A percentile compares a stretch with the other conserved stretches of the same genome.
These are phyloP conservation scores for Phaeoacremonium minimum DNA, from an alignment of 2,329 filamentous ascomycete species.

Conservation along the genomic window DNA sequence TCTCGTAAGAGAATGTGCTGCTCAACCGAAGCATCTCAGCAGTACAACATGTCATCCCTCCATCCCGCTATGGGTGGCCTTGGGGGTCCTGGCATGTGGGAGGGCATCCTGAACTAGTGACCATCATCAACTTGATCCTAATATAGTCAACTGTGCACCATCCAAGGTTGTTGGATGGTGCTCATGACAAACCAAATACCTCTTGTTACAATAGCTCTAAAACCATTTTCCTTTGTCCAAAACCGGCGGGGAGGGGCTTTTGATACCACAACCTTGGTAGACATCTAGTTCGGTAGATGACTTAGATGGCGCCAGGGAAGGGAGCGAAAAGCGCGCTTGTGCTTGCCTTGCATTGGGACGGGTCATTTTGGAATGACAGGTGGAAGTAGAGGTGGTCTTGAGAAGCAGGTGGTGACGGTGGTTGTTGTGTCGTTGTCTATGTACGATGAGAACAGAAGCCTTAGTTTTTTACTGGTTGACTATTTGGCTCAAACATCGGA, in stretches of 20 bases:
- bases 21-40: constrained; percentile 50
- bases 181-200: constrained; percentile 4
- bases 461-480: neutral
- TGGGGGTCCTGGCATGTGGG: constrained; percentile 62
- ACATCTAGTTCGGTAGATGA: constrained; percentile 1
- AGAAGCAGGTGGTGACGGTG: neutral
- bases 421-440: no score
- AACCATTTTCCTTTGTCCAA: constrained; percentile 1
- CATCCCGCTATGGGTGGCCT: constrained; percentile 46
- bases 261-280: constrained; percentile 7
- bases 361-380: constrained; percentile 5
- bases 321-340: constrained; percentile 9
- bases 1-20: constrained; percentile 65
- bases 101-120: constrained; percentile 53
- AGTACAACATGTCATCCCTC: constrained; percentile 39
- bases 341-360: constrained; percentile 11
- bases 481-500: neutral
- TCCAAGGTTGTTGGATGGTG: neutral
- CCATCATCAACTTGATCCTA: no score
- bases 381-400: no score
- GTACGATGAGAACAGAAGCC: neutral
- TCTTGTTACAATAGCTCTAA: neutral
- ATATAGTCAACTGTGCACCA: no score
- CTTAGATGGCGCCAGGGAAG: constrained; percentile 1
- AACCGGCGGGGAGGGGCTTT: constrained; percentile 3